Conservation (phyloP, 345 rosid species). For the Eucalyptus brandiana region DNA sequence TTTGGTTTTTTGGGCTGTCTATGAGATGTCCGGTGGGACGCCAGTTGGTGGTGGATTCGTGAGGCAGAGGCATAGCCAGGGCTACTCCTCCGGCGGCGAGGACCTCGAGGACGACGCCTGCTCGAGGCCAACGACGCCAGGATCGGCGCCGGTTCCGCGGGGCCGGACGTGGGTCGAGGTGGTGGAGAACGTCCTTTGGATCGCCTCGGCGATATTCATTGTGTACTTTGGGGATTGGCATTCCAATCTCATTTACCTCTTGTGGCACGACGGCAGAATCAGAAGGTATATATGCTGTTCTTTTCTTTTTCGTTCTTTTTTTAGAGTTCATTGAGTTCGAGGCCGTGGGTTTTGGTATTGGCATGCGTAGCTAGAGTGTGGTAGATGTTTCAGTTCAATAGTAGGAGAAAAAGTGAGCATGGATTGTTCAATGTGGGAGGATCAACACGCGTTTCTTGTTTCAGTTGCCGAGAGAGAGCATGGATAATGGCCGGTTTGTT, state of each 20-base stretch:
- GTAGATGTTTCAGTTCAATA: neutral
- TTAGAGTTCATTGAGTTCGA: neutral
- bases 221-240: constrained; percentile 75
- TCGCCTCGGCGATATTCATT: constrained; percentile 66
- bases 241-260: constrained; percentile 55
- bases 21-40: constrained; percentile 83
- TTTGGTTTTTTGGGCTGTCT: neutral
- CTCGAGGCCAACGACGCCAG: constrained; percentile 49
- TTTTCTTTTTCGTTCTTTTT: neutral
- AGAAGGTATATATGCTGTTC: constrained; percentile 33
- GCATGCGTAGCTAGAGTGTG: neutral
- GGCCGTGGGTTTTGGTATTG: neutral
- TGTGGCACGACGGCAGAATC: constrained; percentile 70
- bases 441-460: neutral
- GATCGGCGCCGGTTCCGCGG: constrained; percentile 21
- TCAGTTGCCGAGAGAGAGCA: neutral
- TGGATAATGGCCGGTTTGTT: neutral
- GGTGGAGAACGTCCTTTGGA: constrained; percentile 76
- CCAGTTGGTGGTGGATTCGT: constrained; percentile 81
- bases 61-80: constrained; percentile 95
- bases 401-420: neutral
- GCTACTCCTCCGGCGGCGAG: constrained; percentile 79
- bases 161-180: constrained; percentile 56
- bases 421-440: neutral
- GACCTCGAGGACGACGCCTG: constrained; percentile 92